These are phyloP conservation scores for Suillus americanus DNA, from an alignment of 768 basidiomycete species.

Conservation along the genomic window DNA sequence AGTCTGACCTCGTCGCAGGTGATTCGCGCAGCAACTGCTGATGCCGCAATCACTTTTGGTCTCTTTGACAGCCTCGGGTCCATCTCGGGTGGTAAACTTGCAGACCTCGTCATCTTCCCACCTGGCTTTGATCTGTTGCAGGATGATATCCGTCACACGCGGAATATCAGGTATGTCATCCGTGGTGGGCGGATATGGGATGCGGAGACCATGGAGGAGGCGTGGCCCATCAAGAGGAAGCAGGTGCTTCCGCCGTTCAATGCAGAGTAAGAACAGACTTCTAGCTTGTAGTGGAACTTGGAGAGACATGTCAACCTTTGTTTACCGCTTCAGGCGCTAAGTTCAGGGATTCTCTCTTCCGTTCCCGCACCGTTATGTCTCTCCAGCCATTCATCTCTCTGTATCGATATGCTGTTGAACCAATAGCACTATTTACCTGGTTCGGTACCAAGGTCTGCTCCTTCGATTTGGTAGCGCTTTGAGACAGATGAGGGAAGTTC, in stretches of 20 bases:
- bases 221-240: slow-evolving; percentile 65
- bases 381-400: slow-evolving; percentile 45
- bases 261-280: slow-evolving; percentile 30
- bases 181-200: slow-evolving; percentile 73
- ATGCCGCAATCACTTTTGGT: slow-evolving; percentile 65
- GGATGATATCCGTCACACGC: slow-evolving; percentile 49
- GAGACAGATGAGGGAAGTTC: slow-evolving; percentile 61
- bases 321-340: neutral
- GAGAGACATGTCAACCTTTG: neutral
- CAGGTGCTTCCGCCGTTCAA: slow-evolving; percentile 62
- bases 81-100: slow-evolving; percentile 63
- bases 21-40: slow-evolving; percentile 65
- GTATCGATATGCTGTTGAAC: slow-evolving; percentile 53
- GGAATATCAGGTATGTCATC: slow-evolving; percentile 54
- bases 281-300: neutral
- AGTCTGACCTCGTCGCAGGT: slow-evolving; percentile 39
- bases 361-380: slow-evolving; percentile 24
- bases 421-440: slow-evolving; percentile 67
- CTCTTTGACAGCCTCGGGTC: slow-evolving; percentile 62
- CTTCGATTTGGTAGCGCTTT: slow-evolving; percentile 68
- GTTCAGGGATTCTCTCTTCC: neutral
- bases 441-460: slow-evolving; percentile 58
- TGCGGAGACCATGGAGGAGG: slow-evolving; percentile 63
- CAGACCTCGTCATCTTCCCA: slow-evolving; percentile 69
- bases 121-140: slow-evolving; percentile 56